A percentile compares a stretch with the other conserved stretches of the same genome.
These are phyloP conservation scores for Jatropha podagrica DNA, from an alignment of 441 rosid genomes.

Conservation along the genomic window DNA sequence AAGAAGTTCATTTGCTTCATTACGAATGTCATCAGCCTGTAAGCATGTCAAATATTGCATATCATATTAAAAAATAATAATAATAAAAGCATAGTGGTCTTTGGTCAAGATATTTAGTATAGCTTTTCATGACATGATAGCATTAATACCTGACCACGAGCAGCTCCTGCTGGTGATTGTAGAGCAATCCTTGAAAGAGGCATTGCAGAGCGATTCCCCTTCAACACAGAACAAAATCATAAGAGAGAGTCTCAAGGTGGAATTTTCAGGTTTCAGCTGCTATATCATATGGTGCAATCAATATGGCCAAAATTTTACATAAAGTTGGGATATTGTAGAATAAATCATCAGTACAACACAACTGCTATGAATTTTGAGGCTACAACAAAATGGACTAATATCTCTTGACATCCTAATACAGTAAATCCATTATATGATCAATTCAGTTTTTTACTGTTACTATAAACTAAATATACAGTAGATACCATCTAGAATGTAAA, in stretches of 20 bases:
- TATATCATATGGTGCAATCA: neutral
- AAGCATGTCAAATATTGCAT: neutral
- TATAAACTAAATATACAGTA: neutral
- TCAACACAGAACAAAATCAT: constrained; percentile 18
- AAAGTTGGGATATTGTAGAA: neutral
- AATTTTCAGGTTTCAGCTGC: constrained; percentile 10
- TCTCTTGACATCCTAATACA: neutral
- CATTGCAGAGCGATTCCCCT: constrained; percentile 83
- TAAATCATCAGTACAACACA: neutral
- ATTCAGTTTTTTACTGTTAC: neutral
- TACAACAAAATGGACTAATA: neutral
- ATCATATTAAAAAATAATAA: neutral
- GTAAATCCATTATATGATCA: neutral
- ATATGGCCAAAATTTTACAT: neutral
- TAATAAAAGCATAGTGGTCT: neutral
- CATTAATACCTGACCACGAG: constrained; percentile 79
- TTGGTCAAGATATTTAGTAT: neutral
- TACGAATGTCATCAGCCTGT: constrained; percentile 83
- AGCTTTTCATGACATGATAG: neutral
- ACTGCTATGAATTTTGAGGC: neutral
- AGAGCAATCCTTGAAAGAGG: constrained; percentile 74
- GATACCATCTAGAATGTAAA: neutral
- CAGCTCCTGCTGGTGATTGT: constrained; percentile 85
- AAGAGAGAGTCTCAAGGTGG: constrained; percentile 10
- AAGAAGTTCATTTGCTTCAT: constrained; percentile 85